Evolutionary conservation across 495 filamentous ascomycete species (phyloP), one percentile per base, ranked within the genome.

Genomic region (Hypoxylon crocopeplum): DNA sequence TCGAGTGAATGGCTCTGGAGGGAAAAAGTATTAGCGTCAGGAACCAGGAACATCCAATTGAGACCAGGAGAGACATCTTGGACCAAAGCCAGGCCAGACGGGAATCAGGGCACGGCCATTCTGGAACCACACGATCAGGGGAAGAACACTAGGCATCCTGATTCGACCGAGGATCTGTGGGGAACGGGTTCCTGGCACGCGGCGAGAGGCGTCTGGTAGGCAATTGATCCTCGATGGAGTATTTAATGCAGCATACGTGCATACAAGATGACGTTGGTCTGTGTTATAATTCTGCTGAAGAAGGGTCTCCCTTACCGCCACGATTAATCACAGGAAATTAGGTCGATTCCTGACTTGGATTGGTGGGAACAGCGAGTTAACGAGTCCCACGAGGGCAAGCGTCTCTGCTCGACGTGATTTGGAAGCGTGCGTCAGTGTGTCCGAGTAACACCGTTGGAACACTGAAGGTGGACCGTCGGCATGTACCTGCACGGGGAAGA

Each of bases 351-450:
- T 73, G 68, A 59, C 62, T 12, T 62, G 67, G 63, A 75, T 67
- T 41, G 72, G 82, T 82, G 80, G 81, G 79, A 86, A 84, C 80
- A 73, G 85, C 85, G 84, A 87, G 82, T 78, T 76, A 87, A 87
- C 84, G 84, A 82, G 82, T 87, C 85, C 85, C 82, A 85, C 82
- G 77, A 59, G 72, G 78, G 77, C 75, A 74, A 77, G 57, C 66
- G 64, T 69, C 44, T 72, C 42, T 70, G 72, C 67, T 74, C 72
- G 70, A 72, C 75, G 50, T 46, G 64, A 61, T 57, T 65, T 12
- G 32, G 62, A 69, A 69, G 70, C 73, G 70, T 68, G 73, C 71
- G 62, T 53, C 75, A 79, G 75, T 71, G 61, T 71, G 61, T 55
- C 36, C 55, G 61, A 80, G 81, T 81, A 83, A 3, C 82, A 80